Conservation (phyloP, 176 grass and related monocot genomes). For the Carex scoparia region DNA sequence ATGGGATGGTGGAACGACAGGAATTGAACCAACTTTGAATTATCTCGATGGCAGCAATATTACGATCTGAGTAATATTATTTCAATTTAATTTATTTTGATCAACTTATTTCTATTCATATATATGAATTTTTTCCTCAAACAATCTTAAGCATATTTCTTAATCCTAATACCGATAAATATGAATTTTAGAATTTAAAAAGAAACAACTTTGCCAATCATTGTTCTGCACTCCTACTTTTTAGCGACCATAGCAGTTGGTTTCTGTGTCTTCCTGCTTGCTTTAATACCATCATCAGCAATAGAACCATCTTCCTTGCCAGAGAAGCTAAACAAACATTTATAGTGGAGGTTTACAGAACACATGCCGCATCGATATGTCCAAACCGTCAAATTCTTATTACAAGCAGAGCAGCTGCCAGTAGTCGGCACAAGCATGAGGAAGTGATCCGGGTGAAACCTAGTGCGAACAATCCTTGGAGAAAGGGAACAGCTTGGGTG, state of each 20-base stretch:
- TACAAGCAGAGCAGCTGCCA: slow-evolving; percentile 5
- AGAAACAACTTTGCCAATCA: background rate
- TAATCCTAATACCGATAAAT: background rate
- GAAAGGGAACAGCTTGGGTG: slow-evolving; percentile 9
- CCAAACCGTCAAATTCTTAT: background rate
- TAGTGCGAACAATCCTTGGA: background rate
- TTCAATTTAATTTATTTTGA: too few species aligned
- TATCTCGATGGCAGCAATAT: too few species aligned
- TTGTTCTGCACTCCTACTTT: background rate
- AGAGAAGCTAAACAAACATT: slow-evolving; percentile 1
- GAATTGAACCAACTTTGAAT: too few species aligned
- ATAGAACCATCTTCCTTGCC: background rate
- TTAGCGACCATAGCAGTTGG: too few species aligned
- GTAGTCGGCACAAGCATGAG: background rate
- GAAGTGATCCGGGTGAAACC: slow-evolving; percentile 3
- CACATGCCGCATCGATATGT: slow-evolving; percentile 7
- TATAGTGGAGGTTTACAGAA: slow-evolving; percentile 4
- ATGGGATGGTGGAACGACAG: too few species aligned
- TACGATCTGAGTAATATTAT: too few species aligned
- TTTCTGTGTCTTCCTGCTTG: too few species aligned
- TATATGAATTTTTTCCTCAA: too few species aligned
- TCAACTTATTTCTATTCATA: too few species aligned
- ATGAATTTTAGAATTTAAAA: background rate
- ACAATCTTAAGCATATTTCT: too few species aligned
- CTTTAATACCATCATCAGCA: background rate